phyloP scores from a whole-genome alignment of 108 stramenopile genomes.

The Nitzschia inconspicua region DNA sequence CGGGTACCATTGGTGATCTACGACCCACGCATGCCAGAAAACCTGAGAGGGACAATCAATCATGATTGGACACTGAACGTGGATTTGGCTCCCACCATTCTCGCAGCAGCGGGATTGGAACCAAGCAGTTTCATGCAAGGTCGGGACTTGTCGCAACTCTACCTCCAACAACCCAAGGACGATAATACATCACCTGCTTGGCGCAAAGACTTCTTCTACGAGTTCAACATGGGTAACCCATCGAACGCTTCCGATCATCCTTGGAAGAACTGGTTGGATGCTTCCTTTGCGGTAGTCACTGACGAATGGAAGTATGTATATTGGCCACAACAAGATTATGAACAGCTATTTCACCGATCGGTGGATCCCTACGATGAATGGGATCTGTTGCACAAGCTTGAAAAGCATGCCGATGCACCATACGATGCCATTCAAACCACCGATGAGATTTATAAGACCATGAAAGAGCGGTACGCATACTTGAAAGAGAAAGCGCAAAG shows the following conservation, averaged over 20 bases:
- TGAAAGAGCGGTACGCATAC: slow-evolving; percentile 22
- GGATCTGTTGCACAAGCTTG: slow-evolving; percentile 50
- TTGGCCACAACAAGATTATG: slow-evolving; percentile 77
- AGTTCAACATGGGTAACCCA: slow-evolving; percentile 42
- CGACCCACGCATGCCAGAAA: slow-evolving; percentile 74
- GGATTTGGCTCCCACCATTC: slow-evolving; percentile 76
- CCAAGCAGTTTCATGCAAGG: slow-evolving; percentile 67
- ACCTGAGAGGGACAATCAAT: slow-evolving; percentile 44
- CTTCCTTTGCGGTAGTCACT: slow-evolving; percentile 70
- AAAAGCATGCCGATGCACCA: neutral
- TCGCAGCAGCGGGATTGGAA: slow-evolving; percentile 56
- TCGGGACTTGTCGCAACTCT: slow-evolving; percentile 68
- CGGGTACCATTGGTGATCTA: slow-evolving; percentile 75
- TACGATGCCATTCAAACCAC: slow-evolving; percentile 12
- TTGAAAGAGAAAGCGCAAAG: slow-evolving; percentile 33
- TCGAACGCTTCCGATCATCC: slow-evolving; percentile 24
- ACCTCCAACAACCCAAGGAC: slow-evolving; percentile 20
- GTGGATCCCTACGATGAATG: slow-evolving; percentile 77
- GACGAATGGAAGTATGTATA: slow-evolving; percentile 74
- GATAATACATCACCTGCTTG: slow-evolving; percentile 16
- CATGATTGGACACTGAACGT: slow-evolving; percentile 75
- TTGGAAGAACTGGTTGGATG: slow-evolving; percentile 44
- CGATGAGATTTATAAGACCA: slow-evolving; percentile 12
- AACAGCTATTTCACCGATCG: slow-evolving; percentile 73
- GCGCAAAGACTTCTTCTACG: slow-evolving; percentile 81